Conservation (phyloP, 2,329 filamentous ascomycete genomes). For the Pseudogymnoascus sp. region DNA sequence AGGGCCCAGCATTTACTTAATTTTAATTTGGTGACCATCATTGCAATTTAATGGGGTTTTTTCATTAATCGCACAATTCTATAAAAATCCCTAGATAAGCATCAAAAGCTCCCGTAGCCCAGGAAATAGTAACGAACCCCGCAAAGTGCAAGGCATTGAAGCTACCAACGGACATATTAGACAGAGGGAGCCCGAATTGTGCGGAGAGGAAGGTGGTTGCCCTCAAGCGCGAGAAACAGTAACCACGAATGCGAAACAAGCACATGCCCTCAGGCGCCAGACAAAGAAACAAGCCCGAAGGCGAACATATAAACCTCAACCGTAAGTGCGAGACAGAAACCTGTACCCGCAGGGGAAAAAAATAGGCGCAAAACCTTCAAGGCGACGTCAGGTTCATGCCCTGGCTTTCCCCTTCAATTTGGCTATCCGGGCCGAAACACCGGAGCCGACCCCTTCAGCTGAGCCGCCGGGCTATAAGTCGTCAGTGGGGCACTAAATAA, state of each 20-base stretch:
- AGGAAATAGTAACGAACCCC: background rate
- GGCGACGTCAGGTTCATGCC: background rate
- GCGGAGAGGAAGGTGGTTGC: too few species aligned
- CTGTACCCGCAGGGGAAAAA: background rate
- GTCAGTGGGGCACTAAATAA: background rate
- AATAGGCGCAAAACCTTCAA: background rate
- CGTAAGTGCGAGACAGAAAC: background rate
- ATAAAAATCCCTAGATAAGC: background rate
- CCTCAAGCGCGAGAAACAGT: background rate
- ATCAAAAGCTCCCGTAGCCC: background rate
- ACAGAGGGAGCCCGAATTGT: background rate
- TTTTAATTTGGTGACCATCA: background rate
- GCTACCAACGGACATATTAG: background rate
- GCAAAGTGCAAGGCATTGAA: background rate
- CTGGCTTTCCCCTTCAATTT: background rate
- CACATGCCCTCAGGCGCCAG: background rate
- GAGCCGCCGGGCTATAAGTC: background rate
- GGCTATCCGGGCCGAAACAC: background rate
- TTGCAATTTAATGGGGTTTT: background rate
- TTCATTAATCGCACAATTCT: background rate
- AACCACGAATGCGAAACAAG: background rate
- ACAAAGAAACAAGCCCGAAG: background rate
- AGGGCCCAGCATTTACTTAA: background rate
- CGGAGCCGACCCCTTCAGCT: background rate
- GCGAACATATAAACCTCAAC: background rate